phyloP scores from a whole-genome alignment of 805 yeast species.

The Wickerhamomyces queroliae region DNA sequence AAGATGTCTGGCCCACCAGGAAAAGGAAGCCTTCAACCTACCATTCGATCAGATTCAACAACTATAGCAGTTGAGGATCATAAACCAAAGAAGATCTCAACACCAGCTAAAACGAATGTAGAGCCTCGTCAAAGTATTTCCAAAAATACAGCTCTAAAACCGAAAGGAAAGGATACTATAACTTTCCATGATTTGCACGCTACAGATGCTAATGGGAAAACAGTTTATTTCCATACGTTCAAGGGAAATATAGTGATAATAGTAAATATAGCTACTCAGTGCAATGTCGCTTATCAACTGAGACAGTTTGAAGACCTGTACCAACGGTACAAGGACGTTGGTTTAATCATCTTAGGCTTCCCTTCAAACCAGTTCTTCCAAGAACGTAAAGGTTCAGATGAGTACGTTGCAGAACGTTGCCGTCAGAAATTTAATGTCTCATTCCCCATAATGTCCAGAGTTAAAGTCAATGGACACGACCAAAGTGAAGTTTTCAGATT shows the following conservation, averaged over 20 bases:
- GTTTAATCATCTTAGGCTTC: conserved; percentile 70
- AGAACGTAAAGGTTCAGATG: conserved; percentile 68
- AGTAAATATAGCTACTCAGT: conserved; percentile 86
- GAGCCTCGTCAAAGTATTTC: too few relatives aligned
- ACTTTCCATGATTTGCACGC: conserved; percentile 63
- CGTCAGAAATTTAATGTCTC: conserved; percentile 65
- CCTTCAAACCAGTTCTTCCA: conserved; percentile 89
- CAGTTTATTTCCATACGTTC: conserved; percentile 52
- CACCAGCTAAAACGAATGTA: too few relatives aligned
- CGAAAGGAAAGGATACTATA: too few relatives aligned
- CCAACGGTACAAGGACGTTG: conserved; percentile 55
- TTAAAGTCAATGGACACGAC: conserved; percentile 72
- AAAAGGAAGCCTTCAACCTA: too few relatives aligned
- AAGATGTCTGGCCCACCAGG: too few relatives aligned
- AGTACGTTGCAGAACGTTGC: conserved; percentile 72
- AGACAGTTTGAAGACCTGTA: conserved; percentile 64
- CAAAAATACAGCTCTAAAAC: too few relatives aligned
- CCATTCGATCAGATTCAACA: too few relatives aligned
- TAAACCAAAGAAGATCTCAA: too few relatives aligned
- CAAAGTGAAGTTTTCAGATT: conserved; percentile 66
- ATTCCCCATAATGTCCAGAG: conserved; percentile 76
- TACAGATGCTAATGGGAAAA: conserved; percentile 49
- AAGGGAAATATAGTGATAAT: conserved; percentile 78
- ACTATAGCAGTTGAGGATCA: too few relatives aligned
- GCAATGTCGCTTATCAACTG: conserved; percentile 76